Conservation (phyloP, 768 basidiomycete genomes). For the Mycena sanguinolenta region DNA sequence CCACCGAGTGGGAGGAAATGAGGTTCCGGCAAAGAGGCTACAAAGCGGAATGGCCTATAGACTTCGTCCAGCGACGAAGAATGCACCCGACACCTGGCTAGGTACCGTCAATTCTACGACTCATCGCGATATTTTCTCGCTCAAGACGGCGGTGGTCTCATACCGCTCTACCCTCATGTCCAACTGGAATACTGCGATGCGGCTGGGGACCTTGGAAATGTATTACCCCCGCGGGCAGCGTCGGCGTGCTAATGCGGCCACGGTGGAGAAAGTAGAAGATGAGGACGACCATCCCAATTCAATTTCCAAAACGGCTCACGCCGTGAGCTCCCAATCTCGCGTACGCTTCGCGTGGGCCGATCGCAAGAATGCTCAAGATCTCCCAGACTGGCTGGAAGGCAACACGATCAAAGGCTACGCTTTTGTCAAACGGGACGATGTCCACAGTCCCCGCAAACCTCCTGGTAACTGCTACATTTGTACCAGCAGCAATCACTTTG, state of each 20-base stretch:
- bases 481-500: constrained; percentile 39
- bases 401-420: constrained; percentile 19
- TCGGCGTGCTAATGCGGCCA: background rate
- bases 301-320: too few relatives aligned
- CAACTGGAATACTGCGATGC: constrained; percentile 16
- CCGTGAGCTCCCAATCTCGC: too few relatives aligned
- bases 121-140: constrained; percentile 5
- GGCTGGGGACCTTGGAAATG: background rate
- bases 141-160: background rate
- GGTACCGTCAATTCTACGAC: constrained; percentile 9
- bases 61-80: constrained; percentile 15
- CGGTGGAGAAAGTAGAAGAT: background rate
- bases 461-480: constrained; percentile 39
- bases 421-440: constrained; percentile 9
- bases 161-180: constrained; percentile 6
- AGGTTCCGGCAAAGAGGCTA: constrained; percentile 2
- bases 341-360: too few relatives aligned
- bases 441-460: background rate
- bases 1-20: constrained; percentile 13
- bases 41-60: constrained; percentile 5
- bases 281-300: too few relatives aligned
- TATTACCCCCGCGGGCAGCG: constrained; percentile 5
- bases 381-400: constrained; percentile 24
- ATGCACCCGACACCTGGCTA: background rate
- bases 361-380: too few relatives aligned